Evolutionary conservation across 331 rosid species (phyloP), one percentile per base, ranked within the genome.

Genomic region (Malus hybrid): DNA sequence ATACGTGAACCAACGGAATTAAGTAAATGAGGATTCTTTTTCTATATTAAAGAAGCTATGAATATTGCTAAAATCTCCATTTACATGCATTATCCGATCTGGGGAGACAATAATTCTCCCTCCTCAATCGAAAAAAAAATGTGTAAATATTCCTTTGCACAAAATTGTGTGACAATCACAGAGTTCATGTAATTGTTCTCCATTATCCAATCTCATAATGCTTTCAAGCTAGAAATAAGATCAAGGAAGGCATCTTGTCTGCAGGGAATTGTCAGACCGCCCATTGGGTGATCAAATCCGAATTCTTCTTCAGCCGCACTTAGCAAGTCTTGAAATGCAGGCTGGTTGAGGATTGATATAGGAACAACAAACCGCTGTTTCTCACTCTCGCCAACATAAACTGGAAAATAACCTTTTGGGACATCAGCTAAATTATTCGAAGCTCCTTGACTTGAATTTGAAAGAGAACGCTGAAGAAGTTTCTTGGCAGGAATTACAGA

Each of bases 181-280:
- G 19, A 50, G n/a, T 50, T 50, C 56, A 50, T 10, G 13, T 19
- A 57, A 57, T 57, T 22, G 63, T n/a, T 57, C 63, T 57, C 63
- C 33, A 27, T 22, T 27, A 24, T 61, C 32, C 18, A 27, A 61
- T 61, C 67, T 63, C 67, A 63, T 36, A 31, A 15, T 63, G 12
- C 20, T 44, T 64, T 73, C 69, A 86, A 63, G 32, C 55, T 39
- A 52, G 86, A 78, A 52, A 81, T 78, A 70, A 83, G 71, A 66
- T 74, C 59, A 55, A 82, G 33, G 81, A 85, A 89, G 65, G 65
- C 56, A 15, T 87, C 85, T 81, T 86, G 82, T 16, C 76, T 78
- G 79, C 90, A 89, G 15, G 91, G 91, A 64, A 89, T 81, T 27
- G 84, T 80, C 54, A 87, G 84, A 67, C 87, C 91, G 16, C 94